A percentile compares a stretch with the other conserved stretches of the same genome.
phyloP scores from a whole-genome alignment of 805 yeast species.

The Yamadazyma tumulicola region DNA sequence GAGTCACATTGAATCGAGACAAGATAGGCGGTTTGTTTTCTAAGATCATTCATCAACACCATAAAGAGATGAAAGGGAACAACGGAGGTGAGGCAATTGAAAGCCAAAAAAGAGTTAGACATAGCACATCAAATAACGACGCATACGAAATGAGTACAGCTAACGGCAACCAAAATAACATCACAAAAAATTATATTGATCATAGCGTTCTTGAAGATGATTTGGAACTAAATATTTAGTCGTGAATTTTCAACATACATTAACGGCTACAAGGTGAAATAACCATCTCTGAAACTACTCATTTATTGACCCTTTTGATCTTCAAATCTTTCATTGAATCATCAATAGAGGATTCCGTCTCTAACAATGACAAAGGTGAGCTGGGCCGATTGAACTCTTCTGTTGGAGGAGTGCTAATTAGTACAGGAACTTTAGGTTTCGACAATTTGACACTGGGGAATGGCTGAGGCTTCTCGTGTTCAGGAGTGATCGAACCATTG shows the following conservation, averaged over 20 bases:
- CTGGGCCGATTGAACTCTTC: no score
- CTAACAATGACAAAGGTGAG: no score
- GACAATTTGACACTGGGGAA: constrained; percentile 6
- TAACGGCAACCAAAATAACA: no score
- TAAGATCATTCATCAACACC: constrained; percentile 20
- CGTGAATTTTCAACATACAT: no score
- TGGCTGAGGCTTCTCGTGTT: constrained; percentile 6
- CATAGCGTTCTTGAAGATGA: no score
- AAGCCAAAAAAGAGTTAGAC: neutral
- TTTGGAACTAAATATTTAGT: no score
- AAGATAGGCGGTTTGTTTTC: constrained; percentile 32
- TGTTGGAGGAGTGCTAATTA: constrained; percentile 12
- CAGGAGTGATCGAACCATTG: constrained; percentile 12
- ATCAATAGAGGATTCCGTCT: neutral
- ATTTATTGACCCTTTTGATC: constrained; percentile 3
- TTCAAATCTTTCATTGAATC: constrained; percentile 5
- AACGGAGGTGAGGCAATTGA: constrained; percentile 2
- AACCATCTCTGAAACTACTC: no score
- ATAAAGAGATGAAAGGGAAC: neutral
- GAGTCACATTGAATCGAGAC: constrained; percentile 36
- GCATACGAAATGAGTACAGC: no score
- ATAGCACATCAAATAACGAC: no score
- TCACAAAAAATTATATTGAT: no score
- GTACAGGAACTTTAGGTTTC: constrained; percentile 11
- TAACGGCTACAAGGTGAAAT: no score